Base-by-base conservation (phyloP, 1,284 basidiomycete genomes). In the Coniferiporia sulphurascens region DNA sequence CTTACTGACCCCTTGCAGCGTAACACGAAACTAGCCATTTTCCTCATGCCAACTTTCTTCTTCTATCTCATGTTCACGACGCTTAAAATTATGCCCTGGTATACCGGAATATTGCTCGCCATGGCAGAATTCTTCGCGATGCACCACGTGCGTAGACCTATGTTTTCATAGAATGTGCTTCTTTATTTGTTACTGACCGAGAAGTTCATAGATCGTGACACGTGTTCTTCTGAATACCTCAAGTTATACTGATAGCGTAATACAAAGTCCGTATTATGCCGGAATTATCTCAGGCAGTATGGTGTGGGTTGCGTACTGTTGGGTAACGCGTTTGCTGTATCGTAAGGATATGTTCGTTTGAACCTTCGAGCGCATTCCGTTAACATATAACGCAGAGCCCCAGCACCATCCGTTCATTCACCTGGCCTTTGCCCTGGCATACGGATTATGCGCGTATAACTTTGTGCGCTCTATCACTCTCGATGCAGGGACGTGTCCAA, bases 401-500 rank as follows among this genome's bases (percentile, higher is more conserved):
- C 81, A 88, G 66, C 85, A 84, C 4, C 87, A 94, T 68, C 78
- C 90, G 0, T 79, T 92, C 60, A 76, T 84, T 1, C 90, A 96
- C 69, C 74, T 95, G 17, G 71, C 80, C 34, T 97, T 95, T 66
- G 86, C 87, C 0, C 72, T 95, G 19, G 73, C 78, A 9, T 81
- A 88, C 56, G 79, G 85, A 0, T 71, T 92, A 0, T 97, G 95
- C 69, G 75, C 79, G 1, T 95, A 91, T 76, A 95, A 92, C 74
- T 95, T 98, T 71, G 94, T 93, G 81, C 85, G 90, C 55, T 82
- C 94, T 1, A 85, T 96, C 55, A 90, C 85, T 0, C 78, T 96
- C 51, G 95, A 98, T 70, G 89, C 96, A 1, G 96, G 96, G n/a
- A 86, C 84, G 56, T 92, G 93, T 59, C 90, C 92, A 0, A 85